phyloP scores from a whole-genome alignment of 257 asterid species.

The Solanum virginianum region DNA sequence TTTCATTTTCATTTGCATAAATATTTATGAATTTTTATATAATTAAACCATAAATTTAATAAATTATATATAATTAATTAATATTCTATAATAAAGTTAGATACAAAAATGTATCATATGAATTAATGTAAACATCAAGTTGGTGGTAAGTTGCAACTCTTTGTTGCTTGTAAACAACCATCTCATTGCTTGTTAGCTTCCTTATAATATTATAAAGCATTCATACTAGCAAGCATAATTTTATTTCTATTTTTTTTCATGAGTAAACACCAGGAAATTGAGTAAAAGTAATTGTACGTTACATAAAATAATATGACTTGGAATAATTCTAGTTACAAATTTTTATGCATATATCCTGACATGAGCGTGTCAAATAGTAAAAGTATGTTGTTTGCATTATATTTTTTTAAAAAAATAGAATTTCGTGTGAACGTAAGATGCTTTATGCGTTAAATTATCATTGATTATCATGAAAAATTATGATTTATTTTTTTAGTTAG shows the following conservation, averaged over 20 bases:
- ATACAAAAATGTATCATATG: not conserved
- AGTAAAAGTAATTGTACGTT: not conserved
- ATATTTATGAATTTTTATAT: too few species aligned
- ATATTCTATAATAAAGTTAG: too few species aligned
- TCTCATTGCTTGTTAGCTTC: not conserved
- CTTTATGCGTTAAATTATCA: accelerated
- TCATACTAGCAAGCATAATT: not conserved
- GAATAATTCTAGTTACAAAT: not conserved
- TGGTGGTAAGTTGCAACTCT: not conserved
- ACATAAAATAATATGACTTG: not conserved
- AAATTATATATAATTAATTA: too few species aligned
- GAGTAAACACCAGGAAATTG: not conserved
- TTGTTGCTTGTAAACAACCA: not conserved
- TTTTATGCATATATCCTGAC: not conserved
- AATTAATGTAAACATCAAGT: not conserved
- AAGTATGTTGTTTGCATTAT: too few species aligned
- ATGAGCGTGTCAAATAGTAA: too few species aligned
- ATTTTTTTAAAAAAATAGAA: not conserved
- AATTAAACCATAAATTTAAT: too few species aligned
- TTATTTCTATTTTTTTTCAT: not conserved
- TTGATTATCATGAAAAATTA: not conserved
- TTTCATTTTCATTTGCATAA: not conserved
- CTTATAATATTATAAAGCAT: not conserved
- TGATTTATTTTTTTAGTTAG: not conserved
- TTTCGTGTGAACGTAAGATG: accelerated